Percentiles rank a stretch among this genome's conserved stretches.
These are phyloP conservation scores for Phytopythium oedochilum DNA, from an alignment of 352 stramenopile species.

Conservation along the genomic window DNA sequence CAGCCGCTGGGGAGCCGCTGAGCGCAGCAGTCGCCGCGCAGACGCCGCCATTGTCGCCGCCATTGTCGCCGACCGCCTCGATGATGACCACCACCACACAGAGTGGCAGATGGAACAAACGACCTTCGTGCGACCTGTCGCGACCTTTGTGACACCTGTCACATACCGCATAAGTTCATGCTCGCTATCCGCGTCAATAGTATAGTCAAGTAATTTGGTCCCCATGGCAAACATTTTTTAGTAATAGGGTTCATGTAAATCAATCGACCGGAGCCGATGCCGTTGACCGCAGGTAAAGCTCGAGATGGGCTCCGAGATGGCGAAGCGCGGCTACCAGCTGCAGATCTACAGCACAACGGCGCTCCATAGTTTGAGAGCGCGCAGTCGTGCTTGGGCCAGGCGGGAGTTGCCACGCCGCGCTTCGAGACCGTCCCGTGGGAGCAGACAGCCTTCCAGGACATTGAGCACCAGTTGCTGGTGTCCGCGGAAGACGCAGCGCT, in stretches of 20 bases:
- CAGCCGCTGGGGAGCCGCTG: not conserved
- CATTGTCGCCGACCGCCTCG: not conserved
- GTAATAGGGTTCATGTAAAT: too few species aligned
- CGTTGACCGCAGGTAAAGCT: too few species aligned
- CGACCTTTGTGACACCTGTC: not conserved
- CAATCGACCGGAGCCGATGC: too few species aligned
- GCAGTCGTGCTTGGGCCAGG: conserved; percentile 44
- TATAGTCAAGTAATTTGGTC: too few species aligned
- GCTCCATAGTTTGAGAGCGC: conserved; percentile 25
- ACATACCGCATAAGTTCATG: not conserved
- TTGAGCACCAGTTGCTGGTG: conserved; percentile 25
- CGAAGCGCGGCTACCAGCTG: conserved; percentile 33
- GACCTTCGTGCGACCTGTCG: not conserved
- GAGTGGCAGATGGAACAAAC: not conserved
- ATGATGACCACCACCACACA: not conserved
- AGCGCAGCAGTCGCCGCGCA: not conserved
- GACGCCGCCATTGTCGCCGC: not conserved
- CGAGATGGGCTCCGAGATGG: conserved; percentile 17
- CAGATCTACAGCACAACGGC: conserved; percentile 35
- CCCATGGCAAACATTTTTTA: too few species aligned
- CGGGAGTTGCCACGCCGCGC: conserved; percentile 10
- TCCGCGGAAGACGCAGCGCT: conserved; percentile 24
- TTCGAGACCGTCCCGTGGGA: conserved; percentile 28
- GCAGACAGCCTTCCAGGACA: conserved; percentile 17
- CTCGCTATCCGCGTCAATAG: too few species aligned